A percentile compares a stretch with the other conserved stretches of the same genome.
These are phyloP conservation scores for Triadica sebifera DNA, from an alignment of 345 rosid species.

Conservation along the genomic window DNA sequence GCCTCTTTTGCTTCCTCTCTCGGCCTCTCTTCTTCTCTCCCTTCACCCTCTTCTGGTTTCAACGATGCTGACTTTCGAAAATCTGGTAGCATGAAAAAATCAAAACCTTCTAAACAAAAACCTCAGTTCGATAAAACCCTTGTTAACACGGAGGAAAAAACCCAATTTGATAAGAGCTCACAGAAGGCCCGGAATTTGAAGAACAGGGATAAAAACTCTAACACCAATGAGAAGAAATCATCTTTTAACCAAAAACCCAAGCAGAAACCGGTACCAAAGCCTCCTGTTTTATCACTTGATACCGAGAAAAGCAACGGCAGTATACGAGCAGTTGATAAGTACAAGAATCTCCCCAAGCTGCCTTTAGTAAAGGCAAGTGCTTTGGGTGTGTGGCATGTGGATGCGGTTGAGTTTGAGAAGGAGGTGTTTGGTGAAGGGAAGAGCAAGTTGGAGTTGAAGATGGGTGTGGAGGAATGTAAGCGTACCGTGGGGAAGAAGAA, in stretches of 20 bases:
- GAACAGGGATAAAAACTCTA: not conserved
- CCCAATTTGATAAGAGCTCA: not conserved
- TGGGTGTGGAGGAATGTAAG: constrained; percentile 52
- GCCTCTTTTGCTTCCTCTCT: constrained; percentile 82
- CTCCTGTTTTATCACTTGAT: constrained; percentile 53
- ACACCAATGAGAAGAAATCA: constrained; percentile 3
- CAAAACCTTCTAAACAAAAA: constrained; percentile 13
- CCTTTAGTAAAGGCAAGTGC: constrained; percentile 69
- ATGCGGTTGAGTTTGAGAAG: constrained; percentile 69
- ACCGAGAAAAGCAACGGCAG: constrained; percentile 17
- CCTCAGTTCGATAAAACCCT: not conserved
- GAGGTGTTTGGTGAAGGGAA: constrained; percentile 46
- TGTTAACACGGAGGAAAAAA: not conserved
- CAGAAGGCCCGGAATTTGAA: not conserved
- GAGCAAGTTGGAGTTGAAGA: constrained; percentile 33
- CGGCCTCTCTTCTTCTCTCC: constrained; percentile 55
- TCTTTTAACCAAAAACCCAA: constrained; percentile 18
- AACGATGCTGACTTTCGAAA: constrained; percentile 75
- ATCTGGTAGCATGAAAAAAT: constrained; percentile 24
- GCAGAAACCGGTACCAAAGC: constrained; percentile 46
- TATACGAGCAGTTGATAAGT: constrained; percentile 39
- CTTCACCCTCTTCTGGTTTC: constrained; percentile 53
- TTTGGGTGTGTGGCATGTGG: constrained; percentile 72
- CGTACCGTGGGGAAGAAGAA: constrained; percentile 57
- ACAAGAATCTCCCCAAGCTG: constrained; percentile 57